phyloP scores from a whole-genome alignment of 805 yeast species.

The Sugiyamaella qingdaonensis region DNA sequence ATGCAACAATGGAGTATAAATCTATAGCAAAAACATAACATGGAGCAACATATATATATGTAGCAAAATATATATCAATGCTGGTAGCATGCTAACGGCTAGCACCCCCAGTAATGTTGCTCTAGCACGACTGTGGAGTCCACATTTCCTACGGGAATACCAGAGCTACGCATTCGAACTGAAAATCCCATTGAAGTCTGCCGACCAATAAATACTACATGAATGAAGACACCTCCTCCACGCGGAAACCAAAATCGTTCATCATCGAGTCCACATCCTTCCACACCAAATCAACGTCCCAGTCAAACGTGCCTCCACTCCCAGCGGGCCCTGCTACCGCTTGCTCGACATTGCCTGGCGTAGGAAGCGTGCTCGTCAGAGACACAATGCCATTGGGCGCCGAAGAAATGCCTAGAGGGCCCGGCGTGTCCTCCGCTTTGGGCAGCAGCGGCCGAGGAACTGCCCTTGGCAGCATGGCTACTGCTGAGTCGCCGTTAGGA shows the following conservation, averaged over 20 bases:
- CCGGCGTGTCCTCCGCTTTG: neutral
- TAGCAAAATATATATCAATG: too few species aligned
- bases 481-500: neutral
- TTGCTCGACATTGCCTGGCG: neutral
- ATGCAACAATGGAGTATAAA: too few species aligned
- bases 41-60: too few species aligned
- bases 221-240: constrained; percentile 33
- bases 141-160: too few species aligned
- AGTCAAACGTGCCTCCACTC: constrained; percentile 18
- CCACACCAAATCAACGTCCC: constrained; percentile 58
- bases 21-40: too few species aligned
- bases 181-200: neutral
- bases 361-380: neutral
- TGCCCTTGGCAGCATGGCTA: neutral
- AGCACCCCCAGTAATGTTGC: too few species aligned
- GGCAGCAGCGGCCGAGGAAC: neutral
- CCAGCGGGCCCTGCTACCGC: neutral
- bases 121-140: too few species aligned
- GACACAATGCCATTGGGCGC: neutral
- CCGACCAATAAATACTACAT: constrained; percentile 1
- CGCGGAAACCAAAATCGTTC: constrained; percentile 89
- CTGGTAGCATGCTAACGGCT: too few species aligned
- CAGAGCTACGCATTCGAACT: neutral
- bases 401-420: neutral
- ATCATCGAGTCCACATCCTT: constrained; percentile 83